Conservation (phyloP, 2,329 filamentous ascomycete genomes). For the Verticillium zaregamsianum region DNA sequence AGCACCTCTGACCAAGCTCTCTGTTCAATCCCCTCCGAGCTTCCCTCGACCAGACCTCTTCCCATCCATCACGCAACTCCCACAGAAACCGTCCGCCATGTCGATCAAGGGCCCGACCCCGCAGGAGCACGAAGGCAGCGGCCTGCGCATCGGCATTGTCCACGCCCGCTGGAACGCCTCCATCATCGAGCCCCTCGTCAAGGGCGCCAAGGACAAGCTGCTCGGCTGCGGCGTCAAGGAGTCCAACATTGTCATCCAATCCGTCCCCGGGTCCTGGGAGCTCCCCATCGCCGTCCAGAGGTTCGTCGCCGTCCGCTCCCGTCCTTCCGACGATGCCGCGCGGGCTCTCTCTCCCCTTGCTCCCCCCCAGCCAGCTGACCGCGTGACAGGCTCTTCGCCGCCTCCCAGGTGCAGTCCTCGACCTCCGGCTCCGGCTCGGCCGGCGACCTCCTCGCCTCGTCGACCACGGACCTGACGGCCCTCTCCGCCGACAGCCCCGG, state of each 20-base stretch:
- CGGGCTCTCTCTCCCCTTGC: neutral
- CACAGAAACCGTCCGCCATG: conserved; percentile 23
- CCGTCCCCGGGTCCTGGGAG: conserved; percentile 92
- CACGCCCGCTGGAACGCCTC: conserved; percentile 92
- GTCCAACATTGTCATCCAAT: conserved; percentile 83
- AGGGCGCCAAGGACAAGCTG: conserved; percentile 75
- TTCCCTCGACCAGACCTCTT: neutral
- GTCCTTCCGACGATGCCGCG: neutral
- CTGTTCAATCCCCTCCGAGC: neutral
- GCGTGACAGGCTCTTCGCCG: conserved; percentile 66
- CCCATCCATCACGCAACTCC: neutral
- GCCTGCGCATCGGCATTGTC: conserved; percentile 86
- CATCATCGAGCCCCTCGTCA: conserved; percentile 82
- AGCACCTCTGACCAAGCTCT: neutral
- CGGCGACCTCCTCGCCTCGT: conserved; percentile 70
- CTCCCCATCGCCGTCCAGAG: conserved; percentile 85
- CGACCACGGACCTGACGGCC: conserved; percentile 62
- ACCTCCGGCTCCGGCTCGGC: conserved; percentile 59
- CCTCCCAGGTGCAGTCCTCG: conserved; percentile 79
- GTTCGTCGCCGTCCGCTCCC: conserved; percentile 39
- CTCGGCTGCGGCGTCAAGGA: conserved; percentile 75
- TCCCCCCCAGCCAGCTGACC: conserved; percentile 5
- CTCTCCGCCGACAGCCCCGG: conserved; percentile 38
- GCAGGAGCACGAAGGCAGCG: conserved; percentile 61
- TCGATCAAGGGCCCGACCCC: conserved; percentile 53